Evolutionary conservation across 371 early-diverging fungal species (phyloP).

Genomic region (Rhizopus stolonifer): DNA sequence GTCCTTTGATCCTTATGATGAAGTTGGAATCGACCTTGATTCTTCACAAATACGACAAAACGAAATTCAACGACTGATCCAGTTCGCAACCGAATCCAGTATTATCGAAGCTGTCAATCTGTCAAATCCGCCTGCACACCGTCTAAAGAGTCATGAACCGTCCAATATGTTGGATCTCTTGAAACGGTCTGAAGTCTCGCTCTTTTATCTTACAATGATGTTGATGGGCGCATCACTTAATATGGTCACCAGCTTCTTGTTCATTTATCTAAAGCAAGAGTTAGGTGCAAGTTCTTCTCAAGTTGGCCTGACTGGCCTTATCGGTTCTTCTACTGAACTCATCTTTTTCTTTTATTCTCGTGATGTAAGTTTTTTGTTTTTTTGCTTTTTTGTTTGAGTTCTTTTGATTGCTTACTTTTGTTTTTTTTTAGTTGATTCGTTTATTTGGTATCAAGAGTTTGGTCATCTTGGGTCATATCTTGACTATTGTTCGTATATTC

Average conservation of each 20-base stretch:
- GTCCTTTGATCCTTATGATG: constrained; percentile 30
- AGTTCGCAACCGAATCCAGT: constrained; percentile 55
- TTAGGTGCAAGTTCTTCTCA: constrained; percentile 47
- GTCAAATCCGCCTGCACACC: constrained; percentile 43
- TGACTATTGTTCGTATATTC: constrained; percentile 51
- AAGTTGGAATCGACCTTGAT: constrained; percentile 29
- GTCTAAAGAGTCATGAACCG: constrained; percentile 32
- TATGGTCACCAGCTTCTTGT: constrained; percentile 51
- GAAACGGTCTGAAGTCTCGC: constrained; percentile 34
- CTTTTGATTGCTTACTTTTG: neutral
- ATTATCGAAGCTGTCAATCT: constrained; percentile 56
- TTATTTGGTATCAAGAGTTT: constrained; percentile 49
- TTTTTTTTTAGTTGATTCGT: constrained; percentile 37
- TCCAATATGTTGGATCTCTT: constrained; percentile 43
- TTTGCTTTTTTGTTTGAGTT: too few species aligned
- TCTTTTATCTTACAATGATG: constrained; percentile 54
- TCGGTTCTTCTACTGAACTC: constrained; percentile 48
- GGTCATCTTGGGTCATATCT: constrained; percentile 46
- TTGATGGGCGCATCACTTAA: constrained; percentile 54
- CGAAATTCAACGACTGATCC: constrained; percentile 49
- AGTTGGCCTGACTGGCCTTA: constrained; percentile 48
- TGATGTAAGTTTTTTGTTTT: constrained; percentile 35
- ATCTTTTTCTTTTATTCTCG: constrained; percentile 52
- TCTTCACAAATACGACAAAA: constrained; percentile 40
- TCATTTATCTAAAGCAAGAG: constrained; percentile 48